Evolutionary conservation across 2,329 filamentous ascomycete species (phyloP), one percentile per base, ranked within the genome.

Genomic region (Phyllosticta capitalensis): DNA sequence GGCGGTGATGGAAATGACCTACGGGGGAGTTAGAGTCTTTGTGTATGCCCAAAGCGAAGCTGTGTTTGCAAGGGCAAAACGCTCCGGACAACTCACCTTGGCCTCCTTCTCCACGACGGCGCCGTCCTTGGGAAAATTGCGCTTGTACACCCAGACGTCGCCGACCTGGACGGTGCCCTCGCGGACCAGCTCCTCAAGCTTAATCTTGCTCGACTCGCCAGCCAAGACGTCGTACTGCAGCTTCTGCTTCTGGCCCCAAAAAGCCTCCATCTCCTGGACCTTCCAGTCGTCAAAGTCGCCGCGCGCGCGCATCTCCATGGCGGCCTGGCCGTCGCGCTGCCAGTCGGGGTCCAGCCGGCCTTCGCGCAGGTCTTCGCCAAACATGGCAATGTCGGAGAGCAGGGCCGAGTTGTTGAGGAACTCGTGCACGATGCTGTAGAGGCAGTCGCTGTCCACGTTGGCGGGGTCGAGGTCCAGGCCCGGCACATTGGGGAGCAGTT

Each of bases 201-300:
- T 76, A 14, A 78, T 67, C 33, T 70, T 73, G 5, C 71, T 70
- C 60, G 72, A 74, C 59, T 78, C 73, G 3, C 76, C 76, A 9
- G 76, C 74, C 56, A 67, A n/a, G 19, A 73, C 62, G 9, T 60
- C 61, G 38, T 60, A 54, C 28, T 45, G 50, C 22, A 60, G 49
- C 61, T 70, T 75, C 67, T 76, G 75, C 63, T 81, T 82, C 67
- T 83, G 78, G 0, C 82, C 82, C 80, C 82, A 85, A 64, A 79
- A 81, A 59, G 75, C 68, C 67, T 85, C 81, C 14, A 78, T 78
- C 61, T 83, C 78, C 52, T 72, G 68, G 52, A 78, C 77, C 67
- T 83, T 80, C 71, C 79, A 83, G 5, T 72, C 71, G 64, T 87
- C 82, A 62, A 81, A 87, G 6, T 76, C 74, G 0, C 84, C 84